phyloP scores from a whole-genome alignment of 1,284 basidiomycete species.

The Cryptococcus sp. region DNA sequence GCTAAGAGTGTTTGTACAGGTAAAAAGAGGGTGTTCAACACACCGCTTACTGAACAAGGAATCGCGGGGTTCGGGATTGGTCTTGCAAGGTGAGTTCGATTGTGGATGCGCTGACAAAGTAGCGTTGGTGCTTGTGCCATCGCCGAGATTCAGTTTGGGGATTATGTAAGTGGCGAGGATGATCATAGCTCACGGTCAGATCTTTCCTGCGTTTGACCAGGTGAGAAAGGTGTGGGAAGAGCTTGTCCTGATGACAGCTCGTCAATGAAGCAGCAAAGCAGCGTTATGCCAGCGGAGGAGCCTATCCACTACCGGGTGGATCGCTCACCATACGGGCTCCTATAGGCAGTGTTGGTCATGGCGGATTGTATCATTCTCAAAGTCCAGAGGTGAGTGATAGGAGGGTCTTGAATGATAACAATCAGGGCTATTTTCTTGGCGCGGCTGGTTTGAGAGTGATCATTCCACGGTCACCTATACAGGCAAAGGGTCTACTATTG shows the following conservation, averaged over 20 bases:
- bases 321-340: constrained; percentile 84
- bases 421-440: constrained; percentile 80
- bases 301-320: constrained; percentile 66
- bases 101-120: no score
- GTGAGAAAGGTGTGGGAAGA: constrained; percentile 52
- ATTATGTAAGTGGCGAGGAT: constrained; percentile 36
- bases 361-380: constrained; percentile 91
- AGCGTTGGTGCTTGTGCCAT: constrained; percentile 92
- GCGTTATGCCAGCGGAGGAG: constrained; percentile 82
- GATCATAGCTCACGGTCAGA: constrained; percentile 54
- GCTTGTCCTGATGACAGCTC: constrained; percentile 58
- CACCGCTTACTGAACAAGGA: constrained; percentile 88
- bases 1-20: constrained; percentile 56
- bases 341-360: constrained; percentile 88
- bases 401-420: neutral
- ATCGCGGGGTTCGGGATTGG: constrained; percentile 95
- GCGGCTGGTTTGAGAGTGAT: constrained; percentile 89
- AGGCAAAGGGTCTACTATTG: constrained; percentile 88
- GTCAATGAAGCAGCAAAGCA: constrained; percentile 96
- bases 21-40: constrained; percentile 91
- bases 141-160: constrained; percentile 76
- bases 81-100: constrained; percentile 57
- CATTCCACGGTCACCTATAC: constrained; percentile 87
- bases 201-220: constrained; percentile 89
- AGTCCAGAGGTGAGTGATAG: constrained; percentile 65